Conservation (phyloP, 352 stramenopile genomes). For the Globisporangium megalacanthum region DNA sequence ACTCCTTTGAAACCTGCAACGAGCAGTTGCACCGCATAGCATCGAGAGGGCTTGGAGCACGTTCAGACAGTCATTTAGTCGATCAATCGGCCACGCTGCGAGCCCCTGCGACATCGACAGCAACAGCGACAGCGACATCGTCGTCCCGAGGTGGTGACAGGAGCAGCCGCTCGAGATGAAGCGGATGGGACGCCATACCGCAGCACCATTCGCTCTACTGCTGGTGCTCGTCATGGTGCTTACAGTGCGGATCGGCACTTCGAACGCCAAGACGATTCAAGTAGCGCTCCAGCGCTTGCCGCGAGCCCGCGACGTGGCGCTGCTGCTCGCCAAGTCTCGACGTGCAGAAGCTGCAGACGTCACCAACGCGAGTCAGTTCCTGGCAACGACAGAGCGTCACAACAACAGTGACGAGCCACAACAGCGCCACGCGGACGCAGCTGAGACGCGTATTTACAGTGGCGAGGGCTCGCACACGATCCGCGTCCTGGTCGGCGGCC, state of each 20-base stretch:
- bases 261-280: constrained; percentile 4
- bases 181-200: neutral
- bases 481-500: constrained; percentile 51
- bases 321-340: constrained; percentile 2
- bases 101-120: too few relatives aligned
- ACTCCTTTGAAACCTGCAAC: too few relatives aligned
- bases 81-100: too few relatives aligned
- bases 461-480: constrained; percentile 75
- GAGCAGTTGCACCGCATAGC: too few relatives aligned
- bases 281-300: constrained; percentile 5
- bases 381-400: neutral
- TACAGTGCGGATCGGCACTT: neutral
- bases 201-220: neutral
- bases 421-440: neutral
- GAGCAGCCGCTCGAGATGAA: neutral
- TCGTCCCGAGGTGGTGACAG: too few relatives aligned
- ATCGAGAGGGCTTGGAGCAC: too few relatives aligned
- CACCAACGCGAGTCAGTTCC: neutral
- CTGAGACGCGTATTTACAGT: constrained; percentile 15
- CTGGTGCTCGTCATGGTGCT: constrained; percentile 3
- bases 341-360: neutral
- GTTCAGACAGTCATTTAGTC: too few relatives aligned
- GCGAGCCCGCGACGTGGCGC: neutral
- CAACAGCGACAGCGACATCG: too few relatives aligned
- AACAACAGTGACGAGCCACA: neutral